Evolutionary conservation across 2,329 filamentous ascomycete species (phyloP).

Genomic region (Aphanocladium album): DNA sequence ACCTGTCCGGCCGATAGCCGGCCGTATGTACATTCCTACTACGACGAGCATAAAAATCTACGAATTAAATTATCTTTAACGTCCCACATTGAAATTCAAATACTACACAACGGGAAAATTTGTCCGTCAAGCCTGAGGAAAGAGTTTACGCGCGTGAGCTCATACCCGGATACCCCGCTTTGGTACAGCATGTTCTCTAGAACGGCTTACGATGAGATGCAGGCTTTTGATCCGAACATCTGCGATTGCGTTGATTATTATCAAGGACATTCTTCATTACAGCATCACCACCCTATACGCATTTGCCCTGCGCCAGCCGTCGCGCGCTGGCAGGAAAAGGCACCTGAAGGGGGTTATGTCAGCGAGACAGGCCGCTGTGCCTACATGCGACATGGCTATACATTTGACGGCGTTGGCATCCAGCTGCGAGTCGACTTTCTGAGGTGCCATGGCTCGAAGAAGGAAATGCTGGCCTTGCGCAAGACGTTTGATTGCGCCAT

Average conservation of each 20-base stretch:
- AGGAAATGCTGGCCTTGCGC: background rate
- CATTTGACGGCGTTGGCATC: background rate
- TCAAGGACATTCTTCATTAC: background rate
- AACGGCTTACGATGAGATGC: background rate
- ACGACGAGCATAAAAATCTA: background rate
- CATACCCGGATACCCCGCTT: background rate
- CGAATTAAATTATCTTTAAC: background rate
- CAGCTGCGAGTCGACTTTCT: background rate
- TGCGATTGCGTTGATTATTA: slow-evolving; percentile 1
- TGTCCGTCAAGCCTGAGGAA: background rate
- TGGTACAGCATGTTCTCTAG: background rate
- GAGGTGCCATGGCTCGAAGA: background rate
- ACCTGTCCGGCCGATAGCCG: background rate
- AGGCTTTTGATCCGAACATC: background rate
- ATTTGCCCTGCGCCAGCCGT: background rate
- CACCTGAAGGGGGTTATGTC: background rate
- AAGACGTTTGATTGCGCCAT: background rate
- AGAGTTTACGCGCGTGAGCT: accelerated
- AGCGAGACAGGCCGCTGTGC: background rate
- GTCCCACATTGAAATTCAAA: background rate
- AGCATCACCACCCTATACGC: background rate
- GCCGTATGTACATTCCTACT: background rate
- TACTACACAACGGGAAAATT: background rate
- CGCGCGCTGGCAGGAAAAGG: background rate
- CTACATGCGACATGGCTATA: background rate